Evolutionary conservation across 805 yeast species (phyloP), one percentile per base, ranked within the genome.

Genomic region (Yamadazyma scolyti): DNA sequence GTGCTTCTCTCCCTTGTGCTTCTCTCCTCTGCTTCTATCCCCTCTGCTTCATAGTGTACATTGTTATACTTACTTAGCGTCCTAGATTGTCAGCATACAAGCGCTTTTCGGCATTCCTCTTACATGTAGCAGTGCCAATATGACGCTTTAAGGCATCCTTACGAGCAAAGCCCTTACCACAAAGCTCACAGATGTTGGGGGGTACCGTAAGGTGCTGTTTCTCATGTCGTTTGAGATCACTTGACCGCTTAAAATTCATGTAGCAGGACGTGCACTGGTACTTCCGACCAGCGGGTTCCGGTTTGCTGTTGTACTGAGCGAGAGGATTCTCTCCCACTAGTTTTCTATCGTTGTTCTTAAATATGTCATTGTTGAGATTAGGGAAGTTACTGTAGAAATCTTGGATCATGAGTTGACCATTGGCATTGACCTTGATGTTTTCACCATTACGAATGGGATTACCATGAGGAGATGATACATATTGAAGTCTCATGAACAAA

Each of bases 151-250:
- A 61, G 0, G 93, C 93, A 56, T 83, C 94, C 46, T 81, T 82
- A 28, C 94, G 61, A 2, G 93, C 90, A 66, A 83, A 83, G 0
- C 93, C 89, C 48, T 83, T 83, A 21, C 85, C 86, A 60, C 94
- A 83, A 11, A 67, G 58, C 5, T 79, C 75, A 55, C 94, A 83
- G 27, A 82, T 75, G 48, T 84, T 80, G 1, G 90, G 89, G 6
- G 85, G 73, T 2, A 80, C 75, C 15, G 77, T 68, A 27, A 80
- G 56, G 56, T 83, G 94, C 25, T 81, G 85, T 48, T 82, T 77
- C 45, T 79, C 84, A 48, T 82, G 93, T 34, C 90, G 67, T 50
- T 79, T 78, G 43, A 82, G 64, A 54, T 82, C 90, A 2, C 80
- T 71, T 1, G 82, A 72, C 22, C 93, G 62, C 31, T 82, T 66